Base-by-base conservation (phyloP, 352 stramenopile genomes). In the Phytophthora idaei region DNA sequence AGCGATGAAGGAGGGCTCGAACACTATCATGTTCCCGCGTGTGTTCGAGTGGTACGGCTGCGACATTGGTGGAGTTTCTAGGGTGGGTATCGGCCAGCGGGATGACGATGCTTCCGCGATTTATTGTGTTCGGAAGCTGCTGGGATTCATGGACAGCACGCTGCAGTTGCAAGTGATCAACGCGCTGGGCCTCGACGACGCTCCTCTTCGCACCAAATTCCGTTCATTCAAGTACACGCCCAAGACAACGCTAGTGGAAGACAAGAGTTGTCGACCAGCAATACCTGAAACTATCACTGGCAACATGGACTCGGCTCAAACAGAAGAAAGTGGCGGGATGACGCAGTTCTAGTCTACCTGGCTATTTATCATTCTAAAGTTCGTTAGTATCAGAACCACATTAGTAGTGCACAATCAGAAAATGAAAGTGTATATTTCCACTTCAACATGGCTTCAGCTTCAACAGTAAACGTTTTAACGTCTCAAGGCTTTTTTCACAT, bases 31-130 rank as follows among this genome's bases (percentile, higher is more conserved):
- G 3, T 63, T 96, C 36, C 88, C 88, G 27, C 80, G 78, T 34
- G 67, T 94, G 11, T 96, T 78, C 51, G 83, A 93, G 50, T 92
- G 85, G 83, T 93, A 93, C 59, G 72, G 77, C 2, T 63, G 78
- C 32, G 88, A 96, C 67, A 94, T 89, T 57, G 36, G 61, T 17
- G 53, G 61, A 28, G 57, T 45, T 51, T 52, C 56, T 5, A 60
- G 47, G 39, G 32, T 31, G 21, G 32, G 17, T 36, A 7, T 34
- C 36, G 69, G 76, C 32, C 68, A 75, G 29, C 48, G 70, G 7
- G 69, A 60, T 44, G 50, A 41, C 17, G 46, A 67, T 36, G 21
- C 70, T 32, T 76, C 76, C 14, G 67, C 71, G n/a, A 34, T 90
- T 34, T 73, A 87, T 36, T 94, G 84, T 36, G 81, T 85, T 31